Percentiles rank a stretch among this genome's conserved stretches.
Evolutionary conservation across 1,284 basidiomycete species (phyloP).

Genomic region (Quambalaria eucalypti): DNA sequence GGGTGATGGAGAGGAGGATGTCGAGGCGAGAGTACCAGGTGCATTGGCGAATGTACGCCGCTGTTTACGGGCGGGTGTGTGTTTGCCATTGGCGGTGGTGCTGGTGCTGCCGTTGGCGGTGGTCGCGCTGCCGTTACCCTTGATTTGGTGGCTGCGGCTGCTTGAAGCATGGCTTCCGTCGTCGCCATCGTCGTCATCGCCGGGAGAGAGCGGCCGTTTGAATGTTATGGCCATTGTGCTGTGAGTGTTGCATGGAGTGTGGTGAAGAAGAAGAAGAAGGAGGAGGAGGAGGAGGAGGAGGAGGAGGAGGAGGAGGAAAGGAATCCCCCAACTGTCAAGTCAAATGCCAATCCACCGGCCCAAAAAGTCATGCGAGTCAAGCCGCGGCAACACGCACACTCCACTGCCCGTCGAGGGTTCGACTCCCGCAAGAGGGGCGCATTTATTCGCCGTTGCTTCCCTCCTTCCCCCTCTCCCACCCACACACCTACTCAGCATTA

Average conservation of each 20-base stretch:
- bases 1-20: no score
- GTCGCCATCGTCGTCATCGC: background rate
- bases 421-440: no score
- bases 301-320: background rate
- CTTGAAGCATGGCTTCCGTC: background rate
- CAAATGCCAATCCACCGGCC: no score
- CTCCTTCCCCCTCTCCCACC: no score
- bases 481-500: no score
- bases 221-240: background rate
- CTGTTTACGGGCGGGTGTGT: background rate
- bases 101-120: background rate
- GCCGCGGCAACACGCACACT: no score
- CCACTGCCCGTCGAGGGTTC: no score
- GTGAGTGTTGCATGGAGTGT: background rate
- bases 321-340: no score
- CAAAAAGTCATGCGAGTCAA: no score
- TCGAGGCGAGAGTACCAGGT: no score
- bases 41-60: background rate
- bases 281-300: background rate
- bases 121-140: background rate
- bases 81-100: background rate
- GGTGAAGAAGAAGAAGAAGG: background rate
- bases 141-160: background rate
- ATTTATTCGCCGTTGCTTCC: no score
- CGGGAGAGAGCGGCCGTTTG: background rate